Base-by-base conservation (phyloP, 2,329 filamentous ascomycete species). In the Fulvia fulva region DNA sequence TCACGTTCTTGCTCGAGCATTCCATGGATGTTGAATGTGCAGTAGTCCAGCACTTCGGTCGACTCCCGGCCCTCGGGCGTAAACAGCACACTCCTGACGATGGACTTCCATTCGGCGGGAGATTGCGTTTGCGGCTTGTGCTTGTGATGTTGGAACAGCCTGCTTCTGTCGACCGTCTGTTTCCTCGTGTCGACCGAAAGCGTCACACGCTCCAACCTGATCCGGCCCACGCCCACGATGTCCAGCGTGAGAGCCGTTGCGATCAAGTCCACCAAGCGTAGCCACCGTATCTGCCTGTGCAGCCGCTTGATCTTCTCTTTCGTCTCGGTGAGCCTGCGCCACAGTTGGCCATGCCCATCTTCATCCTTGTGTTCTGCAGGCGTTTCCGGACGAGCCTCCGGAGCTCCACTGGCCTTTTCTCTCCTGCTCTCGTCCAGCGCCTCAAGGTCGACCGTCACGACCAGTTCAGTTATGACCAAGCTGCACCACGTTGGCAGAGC, bases 401-500 rank as follows among this genome's bases (percentile, higher is more conserved):
- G 56, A 43, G 58, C 51, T 21, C 62, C 63, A 51, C 64, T 64
- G 16, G 56, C 46, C 16, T 67, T 60, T 16, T 55, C 58, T 50
- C 61, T 61, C 28, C 14, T 55, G 14, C 55, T 52, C 19, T 68
- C 65, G 12, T 71, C 83, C 44, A 94, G 75, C 50, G 85, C 82
- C 60, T 83, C 82, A 47, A 91, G 78, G 71, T 99, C 90, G 45
- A 97, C 74, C 0, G 90, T 95, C 52, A 99, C 81, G 51, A 87
- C 89, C 51, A 97, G 79, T 71, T 97, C 94, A 68, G 86, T 90
- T 59, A 99, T 77, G 8, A 94, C 89, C 52, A 99, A 81, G 73
- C 92, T 97, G 67, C 96, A 79, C 91, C 93, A 97, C 62, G 95
- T 97, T 46, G 94, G 94, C 73, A 97, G 91, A 49, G 93, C 91